Conservation (phyloP, 1,284 basidiomycete species). For the Lentinus polychrous region DNA sequence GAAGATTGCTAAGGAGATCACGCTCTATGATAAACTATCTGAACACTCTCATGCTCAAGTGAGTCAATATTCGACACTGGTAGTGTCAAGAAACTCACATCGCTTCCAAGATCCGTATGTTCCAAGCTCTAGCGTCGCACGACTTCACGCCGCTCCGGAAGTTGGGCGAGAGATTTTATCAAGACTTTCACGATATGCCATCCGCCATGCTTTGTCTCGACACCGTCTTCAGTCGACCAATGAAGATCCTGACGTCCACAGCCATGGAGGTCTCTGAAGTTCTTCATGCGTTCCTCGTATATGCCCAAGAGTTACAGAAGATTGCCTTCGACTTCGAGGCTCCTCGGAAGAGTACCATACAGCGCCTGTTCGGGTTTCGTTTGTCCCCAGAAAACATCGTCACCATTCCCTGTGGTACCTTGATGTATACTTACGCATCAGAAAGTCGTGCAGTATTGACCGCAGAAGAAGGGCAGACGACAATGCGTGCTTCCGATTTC, state of each 20-base stretch:
- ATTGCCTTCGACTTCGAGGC: constrained; percentile 22
- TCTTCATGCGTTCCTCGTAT: constrained; percentile 30
- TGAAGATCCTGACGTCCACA: constrained; percentile 16
- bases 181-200: constrained; percentile 18
- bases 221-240: constrained; percentile 26
- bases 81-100: no score
- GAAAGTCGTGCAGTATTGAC: constrained; percentile 1
- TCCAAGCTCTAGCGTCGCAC: constrained; percentile 28
- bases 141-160: constrained; percentile 20
- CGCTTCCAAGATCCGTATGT: constrained; percentile 31
- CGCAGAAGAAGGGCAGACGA: constrained; percentile 9
- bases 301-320: constrained; percentile 28
- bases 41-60: constrained; percentile 16
- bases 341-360: constrained; percentile 21
- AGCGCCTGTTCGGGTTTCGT: constrained; percentile 33
- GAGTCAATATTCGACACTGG: no score
- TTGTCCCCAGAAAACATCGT: constrained; percentile 22
- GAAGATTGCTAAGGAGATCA: constrained; percentile 5
- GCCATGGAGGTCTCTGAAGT: constrained; percentile 20
- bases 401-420: constrained; percentile 20
- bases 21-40: background rate
- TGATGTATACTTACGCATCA: constrained; percentile 10
- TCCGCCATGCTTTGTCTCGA: constrained; percentile 39
- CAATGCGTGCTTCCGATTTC: constrained; percentile 14
- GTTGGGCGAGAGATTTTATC: constrained; percentile 22